These are phyloP conservation scores for Trichoderma reesei DNA, from an alignment of 495 filamentous ascomycete genomes.

Conservation along the genomic window DNA sequence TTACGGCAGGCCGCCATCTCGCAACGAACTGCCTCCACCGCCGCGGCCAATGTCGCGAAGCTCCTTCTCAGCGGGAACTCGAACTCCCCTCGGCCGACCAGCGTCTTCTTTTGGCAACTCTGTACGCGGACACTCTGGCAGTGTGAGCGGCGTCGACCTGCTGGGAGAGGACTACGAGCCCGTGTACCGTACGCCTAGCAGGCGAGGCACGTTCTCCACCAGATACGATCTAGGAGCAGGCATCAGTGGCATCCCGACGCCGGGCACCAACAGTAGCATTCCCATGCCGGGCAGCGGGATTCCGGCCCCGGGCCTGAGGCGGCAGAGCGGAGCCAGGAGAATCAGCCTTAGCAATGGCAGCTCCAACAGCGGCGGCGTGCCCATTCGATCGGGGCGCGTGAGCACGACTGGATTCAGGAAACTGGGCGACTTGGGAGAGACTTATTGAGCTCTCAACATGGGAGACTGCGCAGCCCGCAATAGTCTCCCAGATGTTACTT, in stretches of 20 bases:
- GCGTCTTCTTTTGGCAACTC: constrained; percentile 49
- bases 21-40: constrained; percentile 46
- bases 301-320: constrained; percentile 38
- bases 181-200: constrained; percentile 33
- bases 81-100: constrained; percentile 55
- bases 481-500: background rate
- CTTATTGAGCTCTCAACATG: constrained; percentile 25
- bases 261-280: constrained; percentile 28
- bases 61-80: constrained; percentile 41
- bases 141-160: constrained; percentile 29
- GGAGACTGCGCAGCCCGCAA: background rate
- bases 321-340: constrained; percentile 41
- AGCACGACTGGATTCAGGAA: constrained; percentile 39
- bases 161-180: constrained; percentile 31
- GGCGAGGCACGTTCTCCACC: constrained; percentile 42
- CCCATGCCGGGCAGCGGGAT: constrained; percentile 41
- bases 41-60: constrained; percentile 55
- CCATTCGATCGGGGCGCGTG: constrained; percentile 18
- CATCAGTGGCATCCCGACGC: constrained; percentile 29
- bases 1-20: constrained; percentile 39
- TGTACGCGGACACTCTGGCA: constrained; percentile 40
- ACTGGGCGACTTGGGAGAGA: constrained; percentile 40
- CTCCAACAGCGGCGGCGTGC: constrained; percentile 29
- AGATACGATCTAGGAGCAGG: constrained; percentile 41
- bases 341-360: constrained; percentile 34